phyloP scores from a whole-genome alignment of 2,329 filamentous ascomycete genomes.

The Penicillium brevicompactum region DNA sequence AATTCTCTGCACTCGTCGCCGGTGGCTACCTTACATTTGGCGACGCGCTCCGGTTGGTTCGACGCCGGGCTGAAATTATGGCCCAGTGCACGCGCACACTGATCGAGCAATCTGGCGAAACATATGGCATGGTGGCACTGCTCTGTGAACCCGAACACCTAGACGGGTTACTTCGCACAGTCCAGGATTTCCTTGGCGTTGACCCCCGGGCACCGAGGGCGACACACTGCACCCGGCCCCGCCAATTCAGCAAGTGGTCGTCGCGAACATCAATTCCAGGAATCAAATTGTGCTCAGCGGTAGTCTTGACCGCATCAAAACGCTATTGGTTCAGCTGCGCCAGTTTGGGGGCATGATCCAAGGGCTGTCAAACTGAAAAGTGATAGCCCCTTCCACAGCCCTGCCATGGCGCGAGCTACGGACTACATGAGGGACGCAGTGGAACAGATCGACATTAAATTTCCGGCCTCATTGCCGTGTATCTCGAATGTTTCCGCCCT shows the following conservation, averaged over 20 bases:
- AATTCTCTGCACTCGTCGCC: conserved; percentile 88
- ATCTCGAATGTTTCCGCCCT: conserved; percentile 83
- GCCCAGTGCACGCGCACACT: conserved; percentile 71
- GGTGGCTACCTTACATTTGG: conserved; percentile 76
- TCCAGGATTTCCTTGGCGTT: conserved; percentile 77
- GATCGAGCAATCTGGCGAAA: conserved; percentile 68
- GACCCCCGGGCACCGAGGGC: conserved; percentile 59
- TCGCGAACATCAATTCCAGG: conserved; percentile 93
- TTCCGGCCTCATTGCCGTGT: conserved; percentile 74
- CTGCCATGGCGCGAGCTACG: conserved; percentile 85
- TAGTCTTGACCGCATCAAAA: conserved; percentile 78
- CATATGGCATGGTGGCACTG: conserved; percentile 92
- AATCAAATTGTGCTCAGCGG: conserved; percentile 95
- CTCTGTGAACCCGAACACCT: conserved; percentile 84
- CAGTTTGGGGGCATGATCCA: conserved; percentile 93
- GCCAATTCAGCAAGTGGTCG: conserved; percentile 81
- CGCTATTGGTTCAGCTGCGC: conserved; percentile 78
- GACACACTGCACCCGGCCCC: conserved; percentile 70
- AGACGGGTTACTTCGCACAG: conserved; percentile 67
- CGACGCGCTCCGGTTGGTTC: conserved; percentile 77
- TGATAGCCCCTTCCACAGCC: conserved; percentile 88
- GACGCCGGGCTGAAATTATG: conserved; percentile 80
- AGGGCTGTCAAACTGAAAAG: conserved; percentile 83
- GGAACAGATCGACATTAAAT: conserved; percentile 65
- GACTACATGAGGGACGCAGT: conserved; percentile 72